phyloP scores from a whole-genome alignment of 352 stramenopile species.

The Phytophthora citricola region DNA sequence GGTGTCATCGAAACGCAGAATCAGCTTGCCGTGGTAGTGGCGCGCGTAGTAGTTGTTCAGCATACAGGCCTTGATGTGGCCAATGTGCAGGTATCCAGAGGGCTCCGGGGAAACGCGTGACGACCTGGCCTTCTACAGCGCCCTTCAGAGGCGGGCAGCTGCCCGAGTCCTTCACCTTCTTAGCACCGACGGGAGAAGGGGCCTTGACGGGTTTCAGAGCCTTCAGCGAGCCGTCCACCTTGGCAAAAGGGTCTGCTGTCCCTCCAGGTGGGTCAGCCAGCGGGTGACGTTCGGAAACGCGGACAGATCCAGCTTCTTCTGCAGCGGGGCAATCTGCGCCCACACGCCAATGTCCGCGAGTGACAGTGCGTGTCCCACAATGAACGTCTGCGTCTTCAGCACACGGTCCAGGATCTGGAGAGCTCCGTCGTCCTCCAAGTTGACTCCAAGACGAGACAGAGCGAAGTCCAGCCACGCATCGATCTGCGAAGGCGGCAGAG shows the following conservation, averaged over 20 bases:
- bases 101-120: conserved; percentile 99
- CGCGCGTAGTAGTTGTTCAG: conserved; percentile 99
- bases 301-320: conserved; percentile 53
- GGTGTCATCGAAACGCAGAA: conserved; percentile 99
- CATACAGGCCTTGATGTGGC: conserved; percentile 98
- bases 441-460: conserved; percentile 54
- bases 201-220: conserved; percentile 48
- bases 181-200: conserved; percentile 16
- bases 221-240: conserved; percentile 58
- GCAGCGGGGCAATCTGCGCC: conserved; percentile 61
- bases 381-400: conserved; percentile 92
- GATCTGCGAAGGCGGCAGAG: conserved; percentile 60
- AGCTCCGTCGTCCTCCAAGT: conserved; percentile 43
- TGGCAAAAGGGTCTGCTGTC: conserved; percentile 58
- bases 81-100: conserved; percentile 99
- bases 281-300: conserved; percentile 74
- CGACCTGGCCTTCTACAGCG: conserved; percentile 94
- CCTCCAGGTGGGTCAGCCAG: conserved; percentile 74
- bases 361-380: conserved; percentile 93
- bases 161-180: conserved; percentile 86
- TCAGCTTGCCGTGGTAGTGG: conserved; percentile 97
- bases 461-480: conserved; percentile 96
- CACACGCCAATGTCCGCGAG: conserved; percentile 97
- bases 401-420: conserved; percentile 90
- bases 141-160: conserved; percentile 95